Percentiles rank a stretch among this genome's conserved stretches.
These are phyloP conservation scores for Lojkania enalia DNA, from an alignment of 2,329 filamentous ascomycete species.

Conservation along the genomic window DNA sequence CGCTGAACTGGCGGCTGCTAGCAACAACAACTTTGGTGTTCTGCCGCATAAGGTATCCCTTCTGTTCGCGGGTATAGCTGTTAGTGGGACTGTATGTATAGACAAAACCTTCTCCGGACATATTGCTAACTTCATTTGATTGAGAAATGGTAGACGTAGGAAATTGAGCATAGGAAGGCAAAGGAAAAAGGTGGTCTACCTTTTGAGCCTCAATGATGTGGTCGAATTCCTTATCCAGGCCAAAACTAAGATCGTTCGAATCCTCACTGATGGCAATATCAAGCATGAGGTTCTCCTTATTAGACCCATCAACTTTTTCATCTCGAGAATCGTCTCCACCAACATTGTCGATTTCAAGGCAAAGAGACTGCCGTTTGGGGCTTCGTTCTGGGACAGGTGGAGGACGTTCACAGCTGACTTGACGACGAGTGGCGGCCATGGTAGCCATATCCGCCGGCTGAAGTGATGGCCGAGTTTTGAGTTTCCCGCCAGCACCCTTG, in stretches of 20 bases:
- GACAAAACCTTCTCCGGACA: conserved; percentile 33
- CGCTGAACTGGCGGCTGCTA: conserved; percentile 64
- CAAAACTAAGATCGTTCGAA: conserved; percentile 74
- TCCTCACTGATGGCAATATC: conserved; percentile 78
- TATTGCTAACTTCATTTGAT: conserved; percentile 24
- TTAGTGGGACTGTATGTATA: conserved; percentile 49
- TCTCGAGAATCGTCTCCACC: conserved; percentile 37
- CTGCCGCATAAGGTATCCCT: conserved; percentile 97
- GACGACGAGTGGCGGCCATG: conserved; percentile 84
- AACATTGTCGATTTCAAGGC: conserved; percentile 36
- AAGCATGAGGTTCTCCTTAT: conserved; percentile 57
- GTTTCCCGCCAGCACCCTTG: conserved; percentile 79
- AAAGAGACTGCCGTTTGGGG: conserved; percentile 43
- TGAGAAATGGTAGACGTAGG: conserved; percentile 28
- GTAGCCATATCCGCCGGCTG: conserved; percentile 77
- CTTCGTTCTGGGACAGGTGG: conserved; percentile 46
- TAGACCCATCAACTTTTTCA: conserved; percentile 24
- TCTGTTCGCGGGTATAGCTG: conserved; percentile 66
- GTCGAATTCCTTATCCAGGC: conserved; percentile 90
- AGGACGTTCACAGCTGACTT: conserved; percentile 76
- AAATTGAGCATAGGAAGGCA: conserved; percentile 38
- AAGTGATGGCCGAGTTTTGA: conserved; percentile 86
- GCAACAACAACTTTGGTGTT: conserved; percentile 97
- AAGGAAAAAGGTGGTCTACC: conserved; percentile 64
- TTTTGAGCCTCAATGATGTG: conserved; percentile 95